Evolutionary conservation across 441 rosid species (phyloP), one percentile per base, ranked within the genome.

Genomic region (Cnidoscolus chayamansa): DNA sequence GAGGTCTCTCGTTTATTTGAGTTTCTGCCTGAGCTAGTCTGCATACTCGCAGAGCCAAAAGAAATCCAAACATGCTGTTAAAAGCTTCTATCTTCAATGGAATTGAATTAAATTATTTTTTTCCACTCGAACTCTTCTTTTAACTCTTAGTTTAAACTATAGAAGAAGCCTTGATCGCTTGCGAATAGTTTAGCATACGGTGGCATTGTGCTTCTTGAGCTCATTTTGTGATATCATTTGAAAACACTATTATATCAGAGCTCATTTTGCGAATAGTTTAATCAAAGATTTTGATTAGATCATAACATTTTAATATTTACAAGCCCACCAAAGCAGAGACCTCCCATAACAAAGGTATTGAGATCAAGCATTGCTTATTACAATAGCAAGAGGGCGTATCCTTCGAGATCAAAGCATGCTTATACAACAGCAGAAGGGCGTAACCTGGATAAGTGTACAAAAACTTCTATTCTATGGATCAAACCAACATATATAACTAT

Each of bases 361-460:
- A 64, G 6, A 64, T 10, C 10, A 13, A 13, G 15, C 13, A 1
- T 25, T 12, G 65, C 19, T 55, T 19, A 45, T 25, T 64, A 20
- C 32, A 47, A 13, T 6, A 11, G 37, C 5, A 11, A 25, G 25
- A 11, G 32, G 25, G 16, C 16, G 19, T 47, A 54, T 47, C 53
- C 17, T 65, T 25, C 25, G 25, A 25, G 25, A 25, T 35, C 5
- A 35, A 2, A 35, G 40, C 40, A 61, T 12, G 65, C 19, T 55
- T 19, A 45, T 64, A 20, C 32, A 47, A 13, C 11, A 11, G 37
- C 5, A 11, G 25, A 25, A 11, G 32, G 25, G 16, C 16, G 19
- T 47, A 54, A 20, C 53, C 17, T 65, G 47, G n/a, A 49, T 35
- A 59, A 15, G 30, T 58, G 43, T 68, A 40, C 63, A 68, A n/a